Evolutionary conservation across 2,329 filamentous ascomycete species (phyloP), one percentile per base, ranked within the genome.

Genomic region (Neopestalotiopsis sp.): DNA sequence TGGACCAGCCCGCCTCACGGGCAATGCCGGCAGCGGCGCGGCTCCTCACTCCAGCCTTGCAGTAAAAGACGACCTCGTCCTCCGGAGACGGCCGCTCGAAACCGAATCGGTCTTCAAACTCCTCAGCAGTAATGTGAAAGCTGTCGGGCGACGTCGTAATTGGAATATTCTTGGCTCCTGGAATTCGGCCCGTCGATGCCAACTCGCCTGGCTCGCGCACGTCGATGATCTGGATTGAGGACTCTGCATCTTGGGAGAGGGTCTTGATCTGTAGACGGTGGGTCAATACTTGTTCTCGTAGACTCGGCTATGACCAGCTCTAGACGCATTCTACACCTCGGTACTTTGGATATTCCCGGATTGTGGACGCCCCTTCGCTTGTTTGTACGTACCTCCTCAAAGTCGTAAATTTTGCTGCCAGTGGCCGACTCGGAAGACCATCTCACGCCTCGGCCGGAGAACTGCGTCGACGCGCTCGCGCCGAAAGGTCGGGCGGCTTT

Each of bases 41-140:
- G 74, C 93, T 94, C 77, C 96, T 86, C 72, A 98, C 93, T 2
- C 96, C 96, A 0, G 95, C 91, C 83, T 94, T 97, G 83, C 96
- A 99, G 81, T 97, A 98, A 76, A 98, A 96, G 4, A 98, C 86
- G 14, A 97, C 79, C 72, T 88, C 84, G 32, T 56, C 65, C 28
- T 65, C 71, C 0, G 24, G 61, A 2, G 13, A 12, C 4, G 91
- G 95, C 70, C 93, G 92, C 69, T 86, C 82, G 76, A 92, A 97
- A 4, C 94, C 95, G 80, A 94, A 95, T 17, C 91, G 84, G 70
- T 94, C 93, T 77, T 92, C 88, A 77, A 98, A 98, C 72, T 97
- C 94, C 13, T 93, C 92, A 0, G 87, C 85, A 0, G 86, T 79
- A 7, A 98, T 86, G 79, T 94, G 92, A 76, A 97, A 90, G 69